Conservation (phyloP, 208 protist genomes). For the Wallacemonas sp. region DNA sequence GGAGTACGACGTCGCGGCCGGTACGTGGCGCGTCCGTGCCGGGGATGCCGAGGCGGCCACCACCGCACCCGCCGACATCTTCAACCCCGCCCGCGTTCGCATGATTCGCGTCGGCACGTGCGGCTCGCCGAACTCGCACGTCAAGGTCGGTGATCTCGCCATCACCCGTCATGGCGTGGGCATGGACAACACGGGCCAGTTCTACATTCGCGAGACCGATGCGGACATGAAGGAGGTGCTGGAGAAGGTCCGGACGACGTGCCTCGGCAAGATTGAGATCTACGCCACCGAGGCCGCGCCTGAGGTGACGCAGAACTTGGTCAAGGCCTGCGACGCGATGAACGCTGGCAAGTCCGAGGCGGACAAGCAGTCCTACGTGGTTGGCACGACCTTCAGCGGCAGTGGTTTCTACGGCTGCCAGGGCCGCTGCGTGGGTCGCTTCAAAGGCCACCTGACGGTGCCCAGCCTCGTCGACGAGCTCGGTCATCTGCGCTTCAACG, state of each 20-base stretch:
- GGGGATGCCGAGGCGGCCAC: constrained; percentile 22
- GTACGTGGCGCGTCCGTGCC: constrained; percentile 40
- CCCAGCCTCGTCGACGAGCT: constrained; percentile 63
- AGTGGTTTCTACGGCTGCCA: constrained; percentile 85
- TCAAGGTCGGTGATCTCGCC: constrained; percentile 54
- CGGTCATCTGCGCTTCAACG: constrained; percentile 39
- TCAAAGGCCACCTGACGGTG: constrained; percentile 43
- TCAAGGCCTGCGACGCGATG: constrained; percentile 37
- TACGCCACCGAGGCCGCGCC: constrained; percentile 68
- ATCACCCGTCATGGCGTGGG: constrained; percentile 63
- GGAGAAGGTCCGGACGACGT: constrained; percentile 33
- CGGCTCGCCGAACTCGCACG: constrained; percentile 51
- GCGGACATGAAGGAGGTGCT: constrained; percentile 47
- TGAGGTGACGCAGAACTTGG: constrained; percentile 45
- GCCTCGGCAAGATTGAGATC: constrained; percentile 50
- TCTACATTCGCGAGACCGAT: constrained; percentile 46
- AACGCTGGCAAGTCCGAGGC: constrained; percentile 28
- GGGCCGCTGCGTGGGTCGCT: constrained; percentile 67
- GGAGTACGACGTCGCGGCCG: constrained; percentile 63
- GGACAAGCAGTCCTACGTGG: constrained; percentile 44
- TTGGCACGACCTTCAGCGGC: constrained; percentile 64
- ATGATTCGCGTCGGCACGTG: constrained; percentile 81
- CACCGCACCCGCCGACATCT: constrained; percentile 21
- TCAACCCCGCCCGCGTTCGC: constrained; percentile 53
- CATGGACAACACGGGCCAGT: constrained; percentile 85